Conservation (phyloP, 2,329 filamentous ascomycete species). For the Phialophora tarda region DNA sequence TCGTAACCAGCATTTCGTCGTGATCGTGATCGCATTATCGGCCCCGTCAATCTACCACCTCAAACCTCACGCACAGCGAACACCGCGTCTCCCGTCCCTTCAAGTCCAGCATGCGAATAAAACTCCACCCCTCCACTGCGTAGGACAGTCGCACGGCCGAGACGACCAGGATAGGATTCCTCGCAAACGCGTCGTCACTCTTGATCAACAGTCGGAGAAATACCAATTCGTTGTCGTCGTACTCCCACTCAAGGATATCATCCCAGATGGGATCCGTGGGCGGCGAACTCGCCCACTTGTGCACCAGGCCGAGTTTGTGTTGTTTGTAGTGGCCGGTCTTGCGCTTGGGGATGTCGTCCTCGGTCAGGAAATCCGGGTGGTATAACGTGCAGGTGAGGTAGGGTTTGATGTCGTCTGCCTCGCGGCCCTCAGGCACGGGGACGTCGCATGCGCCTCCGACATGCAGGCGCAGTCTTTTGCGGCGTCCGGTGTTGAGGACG, state of each 20-base stretch:
- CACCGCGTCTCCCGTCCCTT: constrained; percentile 35
- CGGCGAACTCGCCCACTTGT: constrained; percentile 29
- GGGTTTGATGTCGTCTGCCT: constrained; percentile 36
- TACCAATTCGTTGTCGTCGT: constrained; percentile 38
- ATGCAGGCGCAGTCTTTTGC: constrained; percentile 35
- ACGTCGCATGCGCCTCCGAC: constrained; percentile 36
- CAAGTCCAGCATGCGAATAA: constrained; percentile 35
- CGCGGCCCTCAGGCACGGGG: constrained; percentile 34
- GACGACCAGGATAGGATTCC: constrained; percentile 37
- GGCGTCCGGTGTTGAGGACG: constrained; percentile 24
- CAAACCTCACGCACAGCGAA: constrained; percentile 35
- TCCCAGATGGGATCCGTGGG: constrained; percentile 38
- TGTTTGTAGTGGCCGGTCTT: constrained; percentile 38
- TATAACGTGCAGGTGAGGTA: constrained; percentile 39
- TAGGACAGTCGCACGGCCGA: constrained; percentile 37
- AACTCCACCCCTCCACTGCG: constrained; percentile 34
- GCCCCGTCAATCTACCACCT: constrained; percentile 17
- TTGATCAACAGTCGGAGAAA: constrained; percentile 39
- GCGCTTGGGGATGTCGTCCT: constrained; percentile 31
- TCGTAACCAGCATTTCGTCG: neutral
- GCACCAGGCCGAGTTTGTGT: constrained; percentile 37
- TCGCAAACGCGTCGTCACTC: constrained; percentile 38
- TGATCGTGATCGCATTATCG: neutral
- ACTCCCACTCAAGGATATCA: constrained; percentile 38
- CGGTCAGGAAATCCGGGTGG: constrained; percentile 32